Percentiles rank a stretch among this genome's conserved stretches.
phyloP scores from a whole-genome alignment of 78 protist genomes.

The Bodo saltans region DNA sequence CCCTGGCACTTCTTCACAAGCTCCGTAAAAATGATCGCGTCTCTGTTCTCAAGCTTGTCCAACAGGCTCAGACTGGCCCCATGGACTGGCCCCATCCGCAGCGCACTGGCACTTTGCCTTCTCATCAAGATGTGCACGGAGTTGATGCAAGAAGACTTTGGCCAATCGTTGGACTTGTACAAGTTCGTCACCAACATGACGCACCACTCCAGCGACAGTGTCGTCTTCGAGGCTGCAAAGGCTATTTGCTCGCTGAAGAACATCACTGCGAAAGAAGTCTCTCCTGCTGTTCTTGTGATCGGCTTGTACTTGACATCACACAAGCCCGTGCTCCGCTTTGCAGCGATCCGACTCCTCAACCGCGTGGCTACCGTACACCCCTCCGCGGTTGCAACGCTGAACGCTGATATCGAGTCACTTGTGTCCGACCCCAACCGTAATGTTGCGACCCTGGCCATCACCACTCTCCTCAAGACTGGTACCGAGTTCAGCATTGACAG shows the following conservation, averaged over 20 bases:
- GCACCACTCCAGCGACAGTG: constrained; percentile 86
- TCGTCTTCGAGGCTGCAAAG: constrained; percentile 92
- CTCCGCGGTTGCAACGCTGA: constrained; percentile 72
- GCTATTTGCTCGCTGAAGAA: constrained; percentile 80
- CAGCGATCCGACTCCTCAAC: constrained; percentile 90
- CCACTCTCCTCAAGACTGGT: constrained; percentile 90
- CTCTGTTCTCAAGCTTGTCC: constrained; percentile 80
- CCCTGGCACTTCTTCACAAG: constrained; percentile 77
- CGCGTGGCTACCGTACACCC: constrained; percentile 53
- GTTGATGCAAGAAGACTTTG: constrained; percentile 13
- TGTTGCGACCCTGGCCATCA: constrained; percentile 95
- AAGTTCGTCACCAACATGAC: constrained; percentile 72
- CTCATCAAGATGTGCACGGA: constrained; percentile 61
- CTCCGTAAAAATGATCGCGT: constrained; percentile 78
- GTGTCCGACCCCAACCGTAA: constrained; percentile 86
- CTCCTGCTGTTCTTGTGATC: constrained; percentile 78
- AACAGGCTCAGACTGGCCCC: not conserved
- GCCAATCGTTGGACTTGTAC: not conserved
- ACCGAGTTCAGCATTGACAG: constrained; percentile 84
- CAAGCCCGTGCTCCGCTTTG: constrained; percentile 80
- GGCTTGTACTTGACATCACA: constrained; percentile 85
- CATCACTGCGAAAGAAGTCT: constrained; percentile 65
- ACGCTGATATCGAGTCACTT: constrained; percentile 87
- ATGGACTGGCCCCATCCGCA: constrained; percentile 50
- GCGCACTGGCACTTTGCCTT: constrained; percentile 79